A percentile compares a stretch with the other conserved stretches of the same genome.
These are phyloP conservation scores for Coprinellus micaceus DNA, from an alignment of 768 basidiomycete genomes.

Conservation along the genomic window DNA sequence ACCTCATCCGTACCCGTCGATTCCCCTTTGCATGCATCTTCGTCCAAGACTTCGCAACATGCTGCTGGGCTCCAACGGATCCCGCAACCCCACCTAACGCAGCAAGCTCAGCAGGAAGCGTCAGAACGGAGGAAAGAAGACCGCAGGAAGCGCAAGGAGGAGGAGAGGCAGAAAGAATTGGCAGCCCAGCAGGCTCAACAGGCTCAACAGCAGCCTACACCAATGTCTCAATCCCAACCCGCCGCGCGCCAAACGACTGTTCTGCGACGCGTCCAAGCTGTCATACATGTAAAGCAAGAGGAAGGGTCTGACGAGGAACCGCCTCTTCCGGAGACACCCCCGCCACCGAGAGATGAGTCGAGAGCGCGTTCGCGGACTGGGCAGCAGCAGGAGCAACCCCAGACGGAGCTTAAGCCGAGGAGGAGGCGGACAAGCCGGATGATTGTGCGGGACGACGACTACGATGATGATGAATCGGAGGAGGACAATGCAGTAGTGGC, in stretches of 20 bases:
- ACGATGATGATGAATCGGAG: conserved; percentile 12
- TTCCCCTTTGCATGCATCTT: conserved; percentile 16
- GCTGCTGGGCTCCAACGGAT: too few species aligned
- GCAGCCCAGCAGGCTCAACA: too few species aligned
- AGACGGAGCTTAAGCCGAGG: conserved; percentile 1
- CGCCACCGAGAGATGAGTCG: not conserved
- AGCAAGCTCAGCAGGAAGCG: too few species aligned
- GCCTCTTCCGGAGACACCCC: not conserved
- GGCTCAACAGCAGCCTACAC: not conserved
- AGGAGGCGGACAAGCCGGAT: conserved; percentile 4
- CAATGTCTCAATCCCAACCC: not conserved
- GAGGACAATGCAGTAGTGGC: conserved; percentile 2
- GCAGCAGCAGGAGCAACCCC: not conserved
- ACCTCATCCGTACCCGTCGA: conserved; percentile 14
- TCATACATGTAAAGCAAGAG: conserved; percentile 64
- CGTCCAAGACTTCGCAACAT: not conserved
- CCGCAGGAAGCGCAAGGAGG: too few species aligned
- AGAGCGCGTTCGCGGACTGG: not conserved
- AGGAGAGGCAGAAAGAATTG: too few species aligned
- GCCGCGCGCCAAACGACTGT: conserved; percentile 29
- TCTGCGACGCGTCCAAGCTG: conserved; percentile 63
- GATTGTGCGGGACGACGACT: conserved; percentile 15
- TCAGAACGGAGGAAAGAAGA: too few species aligned
- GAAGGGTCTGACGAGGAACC: conserved; percentile 38
- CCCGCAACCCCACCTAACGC: too few species aligned